These are phyloP conservation scores for Breynia disticha DNA, from an alignment of 441 rosid genomes.

Conservation along the genomic window DNA sequence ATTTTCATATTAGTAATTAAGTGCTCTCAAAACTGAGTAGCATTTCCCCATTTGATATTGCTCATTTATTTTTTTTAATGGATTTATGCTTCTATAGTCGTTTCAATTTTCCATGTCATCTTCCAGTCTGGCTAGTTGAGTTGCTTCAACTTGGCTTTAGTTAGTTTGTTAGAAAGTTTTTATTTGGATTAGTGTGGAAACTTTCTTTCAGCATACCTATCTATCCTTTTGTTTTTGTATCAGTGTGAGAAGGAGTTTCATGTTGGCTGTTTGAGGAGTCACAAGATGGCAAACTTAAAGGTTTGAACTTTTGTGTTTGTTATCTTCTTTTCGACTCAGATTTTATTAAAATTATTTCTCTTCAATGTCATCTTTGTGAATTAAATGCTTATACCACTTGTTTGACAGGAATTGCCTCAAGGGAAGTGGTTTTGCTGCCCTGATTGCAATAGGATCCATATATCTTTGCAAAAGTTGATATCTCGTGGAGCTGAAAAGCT, in stretches of 20 bases:
- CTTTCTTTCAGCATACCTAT: not conserved
- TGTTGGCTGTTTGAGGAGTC: conserved; percentile 63
- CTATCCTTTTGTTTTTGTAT: not conserved
- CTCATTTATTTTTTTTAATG: no score
- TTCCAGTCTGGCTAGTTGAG: no score
- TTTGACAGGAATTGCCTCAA: conserved; percentile 58
- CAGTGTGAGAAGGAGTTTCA: conserved; percentile 82
- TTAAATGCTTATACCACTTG: conserved; percentile 12
- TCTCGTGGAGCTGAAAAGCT: conserved; percentile 47
- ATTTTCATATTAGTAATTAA: no score
- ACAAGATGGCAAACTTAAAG: conserved; percentile 59
- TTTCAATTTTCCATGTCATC: no score
- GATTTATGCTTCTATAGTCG: no score
- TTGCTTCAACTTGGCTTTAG: not conserved
- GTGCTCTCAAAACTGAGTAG: no score
- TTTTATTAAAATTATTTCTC: not conserved
- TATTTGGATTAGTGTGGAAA: not conserved
- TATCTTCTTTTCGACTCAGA: conserved; percentile 1
- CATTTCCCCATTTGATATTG: no score
- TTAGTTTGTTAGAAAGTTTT: not conserved
- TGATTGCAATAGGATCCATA: conserved; percentile 48
- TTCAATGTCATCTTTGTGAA: conserved; percentile 1
- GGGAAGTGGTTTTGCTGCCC: conserved; percentile 68
- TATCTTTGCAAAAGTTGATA: conserved; percentile 44
- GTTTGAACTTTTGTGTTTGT: conserved; percentile 18